phyloP scores from a whole-genome alignment of 164 flowering plant species.

The Pachysandra terminalis region DNA sequence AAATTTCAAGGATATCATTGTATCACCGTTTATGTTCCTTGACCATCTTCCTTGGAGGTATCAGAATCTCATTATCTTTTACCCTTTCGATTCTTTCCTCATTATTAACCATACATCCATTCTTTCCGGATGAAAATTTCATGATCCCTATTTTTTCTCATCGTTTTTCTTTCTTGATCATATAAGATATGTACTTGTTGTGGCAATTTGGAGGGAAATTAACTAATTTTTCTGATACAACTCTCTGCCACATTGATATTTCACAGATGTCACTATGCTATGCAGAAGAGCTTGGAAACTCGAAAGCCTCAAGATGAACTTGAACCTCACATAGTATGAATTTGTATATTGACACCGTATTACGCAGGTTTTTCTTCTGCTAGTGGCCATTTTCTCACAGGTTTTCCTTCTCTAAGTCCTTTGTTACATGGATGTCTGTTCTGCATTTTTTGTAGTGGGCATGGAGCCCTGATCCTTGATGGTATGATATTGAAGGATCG shows the following conservation, averaged over 20 bases:
- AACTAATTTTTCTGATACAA: background rate
- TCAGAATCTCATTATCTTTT: background rate
- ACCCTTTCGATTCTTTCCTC: background rate
- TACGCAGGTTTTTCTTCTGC: too few relatives aligned
- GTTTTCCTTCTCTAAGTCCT: too few relatives aligned
- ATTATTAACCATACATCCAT: background rate
- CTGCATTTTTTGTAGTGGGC: too few relatives aligned
- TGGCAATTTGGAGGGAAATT: background rate
- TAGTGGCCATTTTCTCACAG: too few relatives aligned
- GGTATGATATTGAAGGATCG: too few relatives aligned
- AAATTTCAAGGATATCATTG: slow-evolving; percentile 59
- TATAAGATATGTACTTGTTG: background rate
- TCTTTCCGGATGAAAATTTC: background rate
- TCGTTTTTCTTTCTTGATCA: background rate
- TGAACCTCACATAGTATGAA: slow-evolving; percentile 36
- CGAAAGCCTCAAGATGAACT: slow-evolving; percentile 16
- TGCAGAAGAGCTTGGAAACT: slow-evolving; percentile 49
- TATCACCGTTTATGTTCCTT: slow-evolving; percentile 78
- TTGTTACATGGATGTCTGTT: too few relatives aligned
- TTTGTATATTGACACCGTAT: background rate
- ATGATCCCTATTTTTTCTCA: background rate
- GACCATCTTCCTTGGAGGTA: slow-evolving; percentile 97
- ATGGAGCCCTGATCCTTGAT: too few relatives aligned
- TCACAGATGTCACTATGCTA: slow-evolving; percentile 59
- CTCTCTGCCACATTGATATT: slow-evolving; percentile 3